Base-by-base conservation (phyloP, 352 stramenopile genomes). In the Paralagenidium karlingii region DNA sequence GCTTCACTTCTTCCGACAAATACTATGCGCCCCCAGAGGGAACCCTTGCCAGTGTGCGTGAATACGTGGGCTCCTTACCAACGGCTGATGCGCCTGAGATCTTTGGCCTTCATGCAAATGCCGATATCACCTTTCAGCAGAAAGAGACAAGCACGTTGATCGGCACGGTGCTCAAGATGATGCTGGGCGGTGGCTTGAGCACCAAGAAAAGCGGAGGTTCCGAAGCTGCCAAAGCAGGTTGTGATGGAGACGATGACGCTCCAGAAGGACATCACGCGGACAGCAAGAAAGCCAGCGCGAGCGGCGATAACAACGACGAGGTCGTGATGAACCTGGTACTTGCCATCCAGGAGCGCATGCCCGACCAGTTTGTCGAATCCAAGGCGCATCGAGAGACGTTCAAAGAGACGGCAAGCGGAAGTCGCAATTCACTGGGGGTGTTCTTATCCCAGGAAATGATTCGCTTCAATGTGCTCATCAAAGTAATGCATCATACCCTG, bases 51-150 rank as follows among this genome's bases (percentile, higher is more conserved):
- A 55, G 53, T 18, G 67, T 82, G 20, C 79, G 89, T 11, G 67
- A 86, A 22, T 96, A 96, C 43, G 79, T 97, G 12, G 60, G 50
- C 20, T 40, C 49, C 13, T 47, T 97, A 10, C 90, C 89, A 24
- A 63, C 60, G 3, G 82, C 84, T 8, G 87, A 96, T 43, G 59
- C 69, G 0, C 90, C 90, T 0, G 80, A 96, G 30, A 87, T 94
- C 29, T 97, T 96, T 44, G 89, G 89, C 2, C 66, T 97, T 38
- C 89, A 97, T 39, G 63, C 68, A 18, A 97, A 97, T 41, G 88
- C 88, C 3, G 87, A 94, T 51, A 97, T 97, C 40, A 96, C 82
- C 9, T 95, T 96, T 45, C 85, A 96, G 51, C 81, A 96, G 55
- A 94, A 96, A 40, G 77, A 96, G 47, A 95, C 85, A 3, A 64